Evolutionary conservation across 129 eudicot species (phyloP).

Genomic region (Solidago caesia): DNA sequence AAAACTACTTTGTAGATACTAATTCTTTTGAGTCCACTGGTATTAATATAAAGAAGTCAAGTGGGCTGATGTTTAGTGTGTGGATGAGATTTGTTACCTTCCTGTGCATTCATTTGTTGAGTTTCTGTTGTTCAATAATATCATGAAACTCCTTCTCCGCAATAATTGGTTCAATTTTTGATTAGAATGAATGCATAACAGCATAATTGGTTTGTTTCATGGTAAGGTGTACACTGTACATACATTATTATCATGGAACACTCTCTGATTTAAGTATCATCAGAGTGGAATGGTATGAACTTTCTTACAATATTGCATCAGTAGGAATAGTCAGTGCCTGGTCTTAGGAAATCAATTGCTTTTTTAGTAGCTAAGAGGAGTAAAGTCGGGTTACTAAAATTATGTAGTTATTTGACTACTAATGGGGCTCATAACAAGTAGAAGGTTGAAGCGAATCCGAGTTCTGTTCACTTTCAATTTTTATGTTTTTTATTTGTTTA

Average conservation of each 20-base stretch:
- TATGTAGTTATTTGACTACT: conserved; percentile 4
- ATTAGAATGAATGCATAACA: neutral
- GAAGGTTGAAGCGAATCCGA: conserved; percentile 5
- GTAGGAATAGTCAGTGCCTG: conserved; percentile 13
- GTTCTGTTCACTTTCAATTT: conserved; percentile 19
- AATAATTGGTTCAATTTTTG: neutral
- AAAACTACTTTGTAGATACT: too few species aligned
- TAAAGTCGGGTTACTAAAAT: neutral
- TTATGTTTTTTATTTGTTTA: conserved; percentile 1
- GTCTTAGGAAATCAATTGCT: conserved; percentile 13
- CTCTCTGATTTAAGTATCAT: neutral
- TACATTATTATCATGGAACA: neutral
- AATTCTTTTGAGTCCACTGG: neutral
- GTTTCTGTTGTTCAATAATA: neutral
- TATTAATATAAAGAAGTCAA: neutral
- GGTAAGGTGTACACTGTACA: neutral
- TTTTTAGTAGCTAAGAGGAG: conserved; percentile 7
- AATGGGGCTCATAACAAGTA: conserved; percentile 13
- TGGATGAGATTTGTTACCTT: neutral
- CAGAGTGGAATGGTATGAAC: neutral
- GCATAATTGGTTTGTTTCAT: conserved; percentile 1
- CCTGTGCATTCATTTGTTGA: neutral
- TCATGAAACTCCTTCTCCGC: neutral
- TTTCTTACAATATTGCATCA: neutral
- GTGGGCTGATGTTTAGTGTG: too few species aligned